phyloP scores from a whole-genome alignment of 2,329 filamentous ascomycete genomes.

The Exserohilum turcica region DNA sequence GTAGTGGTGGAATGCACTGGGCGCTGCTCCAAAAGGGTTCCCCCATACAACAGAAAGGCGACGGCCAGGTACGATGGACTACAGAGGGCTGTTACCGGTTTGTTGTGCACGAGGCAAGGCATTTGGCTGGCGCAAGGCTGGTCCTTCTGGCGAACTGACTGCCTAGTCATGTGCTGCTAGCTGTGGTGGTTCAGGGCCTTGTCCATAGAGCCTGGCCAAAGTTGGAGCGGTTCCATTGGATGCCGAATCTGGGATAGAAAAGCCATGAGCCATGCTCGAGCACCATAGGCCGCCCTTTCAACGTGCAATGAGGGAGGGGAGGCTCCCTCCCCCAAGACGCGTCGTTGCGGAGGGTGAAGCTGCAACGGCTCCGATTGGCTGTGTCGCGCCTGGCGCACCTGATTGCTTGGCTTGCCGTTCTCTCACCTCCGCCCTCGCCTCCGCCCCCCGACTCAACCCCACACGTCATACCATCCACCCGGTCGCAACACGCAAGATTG shows the following conservation, averaged over 20 bases:
- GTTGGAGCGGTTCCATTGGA: not conserved
- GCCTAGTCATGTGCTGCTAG: not conserved
- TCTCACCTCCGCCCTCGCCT: constrained; percentile 22
- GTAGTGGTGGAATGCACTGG: not conserved
- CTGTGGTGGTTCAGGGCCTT: not conserved
- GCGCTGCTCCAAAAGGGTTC: not conserved
- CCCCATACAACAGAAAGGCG: not conserved
- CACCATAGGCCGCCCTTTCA: not conserved
- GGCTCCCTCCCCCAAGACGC: not conserved
- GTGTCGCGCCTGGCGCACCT: not conserved
- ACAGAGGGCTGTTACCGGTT: not conserved
- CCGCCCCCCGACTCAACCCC: constrained; percentile 15
- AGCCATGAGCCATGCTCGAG: not conserved
- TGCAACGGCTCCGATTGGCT: not conserved
- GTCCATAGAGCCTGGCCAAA: not conserved
- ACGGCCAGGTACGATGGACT: not conserved
- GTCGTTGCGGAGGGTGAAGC: not conserved
- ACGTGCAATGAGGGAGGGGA: not conserved
- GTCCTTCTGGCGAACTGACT: not conserved
- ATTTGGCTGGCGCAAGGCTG: not conserved
- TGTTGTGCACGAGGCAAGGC: not conserved
- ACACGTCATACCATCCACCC: constrained; percentile 11
- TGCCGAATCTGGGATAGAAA: not conserved
- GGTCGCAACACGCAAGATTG: constrained; percentile 7
- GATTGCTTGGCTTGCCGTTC: constrained; percentile 17